Evolutionary conservation across 2,329 filamentous ascomycete genomes (phyloP), one percentile per base, ranked within the genome.

Genomic region (Blastomyces percursus): DNA sequence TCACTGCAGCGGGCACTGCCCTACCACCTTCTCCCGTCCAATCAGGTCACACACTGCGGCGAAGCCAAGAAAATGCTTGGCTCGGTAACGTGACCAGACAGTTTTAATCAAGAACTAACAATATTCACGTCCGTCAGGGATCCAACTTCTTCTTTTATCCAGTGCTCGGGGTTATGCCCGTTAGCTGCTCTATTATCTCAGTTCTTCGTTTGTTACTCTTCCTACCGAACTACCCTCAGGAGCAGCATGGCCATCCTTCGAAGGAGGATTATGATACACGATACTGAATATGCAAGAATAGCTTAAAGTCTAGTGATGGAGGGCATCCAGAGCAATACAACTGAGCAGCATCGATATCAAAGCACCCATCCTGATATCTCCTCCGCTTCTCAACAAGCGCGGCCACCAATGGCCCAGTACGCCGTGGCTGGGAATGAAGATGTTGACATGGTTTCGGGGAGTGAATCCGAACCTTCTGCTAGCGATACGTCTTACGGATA

Each of bases 401-500:
- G 38, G 19, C 14, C 8, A 48, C 21, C 16, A 11, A 35, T 30
- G 27, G n/a, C 56, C 32, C 40, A 21, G n/a, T 19, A 16, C 35
- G 27, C 24, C 40, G 48, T 59, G 27, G 48, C 57, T 3, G 40
- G 42, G 44, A 24, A 32, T 48, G 57, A 52, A 46, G 46, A 52
- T 54, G 32, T 51, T 27, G 30, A 38, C 16, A 60, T 59, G 40
- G 57, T 3, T 21, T 48, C 57, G 11, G 44, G 14, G 44, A 51
- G 35, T 24, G 51, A 44, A 44, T 46, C 35, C 16, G 60, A 56
- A n/a, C 5, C 42, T 57, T 64, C 61, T 19, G 61, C 38, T 7
- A 61, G 61, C n/a, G 61, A 63, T 32, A 54, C 38, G 19, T 30
- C 52, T 8, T 35, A 60, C 46, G 46, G 52, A 35, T 32, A 56